Conservation (phyloP, 768 basidiomycete species). For the Leccinum subtestaceum region DNA sequence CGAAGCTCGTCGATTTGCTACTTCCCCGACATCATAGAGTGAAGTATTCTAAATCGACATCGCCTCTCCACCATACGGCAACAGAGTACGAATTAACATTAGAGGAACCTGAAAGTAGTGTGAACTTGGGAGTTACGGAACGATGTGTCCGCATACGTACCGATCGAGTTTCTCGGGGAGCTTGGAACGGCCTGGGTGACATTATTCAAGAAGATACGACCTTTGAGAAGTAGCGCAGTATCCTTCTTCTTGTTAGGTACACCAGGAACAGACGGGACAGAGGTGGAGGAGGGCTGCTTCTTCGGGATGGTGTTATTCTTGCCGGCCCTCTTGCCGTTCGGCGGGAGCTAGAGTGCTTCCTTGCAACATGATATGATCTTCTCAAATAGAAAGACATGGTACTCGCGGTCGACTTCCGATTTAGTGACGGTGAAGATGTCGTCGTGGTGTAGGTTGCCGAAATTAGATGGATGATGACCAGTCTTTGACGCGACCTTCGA, state of each 20-base stretch:
- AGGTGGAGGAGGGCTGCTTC: constrained; percentile 57
- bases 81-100: constrained; percentile 68
- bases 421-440: constrained; percentile 96
- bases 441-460: constrained; percentile 91
- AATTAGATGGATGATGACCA: constrained; percentile 95
- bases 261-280: constrained; percentile 46
- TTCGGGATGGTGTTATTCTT: constrained; percentile 90
- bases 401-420: constrained; percentile 94
- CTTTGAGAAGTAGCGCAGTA: constrained; percentile 86
- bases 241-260: constrained; percentile 70
- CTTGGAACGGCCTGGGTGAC: constrained; percentile 77
- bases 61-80: constrained; percentile 92
- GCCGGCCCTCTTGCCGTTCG: constrained; percentile 62
- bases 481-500: constrained; percentile 86
- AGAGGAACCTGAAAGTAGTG: constrained; percentile 39
- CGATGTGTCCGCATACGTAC: constrained; percentile 42
- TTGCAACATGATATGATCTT: constrained; percentile 68
- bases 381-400: constrained; percentile 91
- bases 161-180: constrained; percentile 53
- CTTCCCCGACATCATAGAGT: constrained; percentile 85
- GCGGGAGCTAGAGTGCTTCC: constrained; percentile 63
- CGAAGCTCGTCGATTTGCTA: constrained; percentile 53
- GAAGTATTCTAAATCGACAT: constrained; percentile 91
- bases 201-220: constrained; percentile 95
- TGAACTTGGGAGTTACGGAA: constrained; percentile 2